Evolutionary conservation across 306 rosid genomes (phyloP).

Genomic region (Vachellia collinsii): DNA sequence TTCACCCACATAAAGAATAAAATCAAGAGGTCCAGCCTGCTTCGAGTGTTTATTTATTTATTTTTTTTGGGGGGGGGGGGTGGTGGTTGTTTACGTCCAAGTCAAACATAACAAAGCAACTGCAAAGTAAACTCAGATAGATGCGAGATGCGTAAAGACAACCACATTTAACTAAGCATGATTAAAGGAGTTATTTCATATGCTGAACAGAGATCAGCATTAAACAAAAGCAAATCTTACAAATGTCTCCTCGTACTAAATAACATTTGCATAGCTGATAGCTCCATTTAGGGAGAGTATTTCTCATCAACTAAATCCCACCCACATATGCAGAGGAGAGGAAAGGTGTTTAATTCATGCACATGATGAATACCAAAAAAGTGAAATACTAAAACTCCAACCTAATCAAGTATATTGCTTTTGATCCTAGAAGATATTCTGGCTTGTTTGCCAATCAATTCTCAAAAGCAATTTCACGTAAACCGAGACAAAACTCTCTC

Average conservation of each 20-base stretch:
- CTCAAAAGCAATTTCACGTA: too few species aligned
- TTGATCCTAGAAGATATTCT: constrained; percentile 13
- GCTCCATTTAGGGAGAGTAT: constrained; percentile 11
- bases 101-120: not conserved
- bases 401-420: not conserved
- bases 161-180: not conserved
- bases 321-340: not conserved
- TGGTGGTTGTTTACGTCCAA: not conserved
- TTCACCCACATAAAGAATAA: not conserved
- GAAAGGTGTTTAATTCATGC: not conserved
- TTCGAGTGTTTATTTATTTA: not conserved
- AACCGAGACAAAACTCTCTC: too few species aligned
- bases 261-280: constrained; percentile 3
- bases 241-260: not conserved
- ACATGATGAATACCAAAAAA: not conserved
- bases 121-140: constrained; percentile 3
- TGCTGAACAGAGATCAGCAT: constrained; percentile 24
- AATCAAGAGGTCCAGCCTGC: not conserved
- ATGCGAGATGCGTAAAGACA: not conserved
- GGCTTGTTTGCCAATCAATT: too few species aligned
- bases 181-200: not conserved
- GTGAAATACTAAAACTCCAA: not conserved
- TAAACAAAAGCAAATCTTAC: constrained; percentile 8
- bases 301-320: constrained; percentile 19
- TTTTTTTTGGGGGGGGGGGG: too few species aligned